Conservation (phyloP, 2,329 filamentous ascomycete species). For the Fusarium verticillioides region DNA sequence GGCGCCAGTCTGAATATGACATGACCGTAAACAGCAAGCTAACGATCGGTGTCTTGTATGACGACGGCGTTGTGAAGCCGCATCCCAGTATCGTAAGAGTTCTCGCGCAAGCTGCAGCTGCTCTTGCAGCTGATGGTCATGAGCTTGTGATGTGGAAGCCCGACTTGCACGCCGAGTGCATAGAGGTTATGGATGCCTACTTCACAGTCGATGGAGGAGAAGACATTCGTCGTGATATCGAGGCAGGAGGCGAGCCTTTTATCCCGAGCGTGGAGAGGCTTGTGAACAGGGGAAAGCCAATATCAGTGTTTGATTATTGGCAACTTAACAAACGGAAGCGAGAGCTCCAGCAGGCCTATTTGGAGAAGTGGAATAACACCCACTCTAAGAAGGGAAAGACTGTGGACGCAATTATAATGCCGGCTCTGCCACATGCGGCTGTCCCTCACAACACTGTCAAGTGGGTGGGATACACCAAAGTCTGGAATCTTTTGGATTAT, state of each 20-base stretch:
- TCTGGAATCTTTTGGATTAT: slow-evolving; percentile 48
- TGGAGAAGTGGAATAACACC: slow-evolving; percentile 67
- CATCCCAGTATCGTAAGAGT: slow-evolving; percentile 64
- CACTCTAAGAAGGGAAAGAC: slow-evolving; percentile 55
- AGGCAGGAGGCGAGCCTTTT: slow-evolving; percentile 66
- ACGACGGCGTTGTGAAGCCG: slow-evolving; percentile 65
- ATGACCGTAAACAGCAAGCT: slow-evolving; percentile 56
- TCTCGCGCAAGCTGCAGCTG: slow-evolving; percentile 51
- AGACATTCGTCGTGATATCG: slow-evolving; percentile 67
- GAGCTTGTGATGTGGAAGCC: slow-evolving; percentile 65
- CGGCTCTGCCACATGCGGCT: slow-evolving; percentile 69
- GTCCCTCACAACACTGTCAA: slow-evolving; percentile 55
- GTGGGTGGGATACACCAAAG: slow-evolving; percentile 60
- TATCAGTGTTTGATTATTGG: slow-evolving; percentile 75
- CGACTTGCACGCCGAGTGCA: slow-evolving; percentile 63
- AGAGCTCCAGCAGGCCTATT: slow-evolving; percentile 54
- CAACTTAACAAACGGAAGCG: slow-evolving; percentile 70
- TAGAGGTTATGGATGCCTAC: slow-evolving; percentile 69
- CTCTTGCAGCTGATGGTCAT: slow-evolving; percentile 61
- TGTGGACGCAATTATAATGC: slow-evolving; percentile 68
- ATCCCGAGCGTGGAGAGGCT: slow-evolving; percentile 68
- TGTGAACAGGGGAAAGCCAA: slow-evolving; percentile 61
- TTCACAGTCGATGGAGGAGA: slow-evolving; percentile 73
- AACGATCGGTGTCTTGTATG: slow-evolving; percentile 60
- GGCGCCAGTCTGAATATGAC: slow-evolving; percentile 60